These are phyloP conservation scores for Gracilaria gracilis DNA, from an alignment of 23 red algal genomes.

Conservation along the genomic window DNA sequence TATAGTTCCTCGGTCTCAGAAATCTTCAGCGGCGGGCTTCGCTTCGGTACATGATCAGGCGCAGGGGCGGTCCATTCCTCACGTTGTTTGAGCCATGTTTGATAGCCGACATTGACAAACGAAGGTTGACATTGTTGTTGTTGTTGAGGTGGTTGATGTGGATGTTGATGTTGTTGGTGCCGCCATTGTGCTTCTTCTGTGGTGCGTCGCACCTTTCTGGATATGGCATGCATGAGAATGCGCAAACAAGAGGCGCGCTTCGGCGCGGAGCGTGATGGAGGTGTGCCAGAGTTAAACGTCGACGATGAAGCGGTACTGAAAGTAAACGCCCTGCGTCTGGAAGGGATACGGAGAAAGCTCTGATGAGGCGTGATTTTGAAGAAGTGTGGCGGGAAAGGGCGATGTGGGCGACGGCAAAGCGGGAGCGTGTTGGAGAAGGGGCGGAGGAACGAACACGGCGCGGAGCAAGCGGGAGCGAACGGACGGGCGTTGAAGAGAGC, in stretches of 20 bases:
- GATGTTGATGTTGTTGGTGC: background rate
- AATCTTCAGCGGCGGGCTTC: slow-evolving; percentile 22
- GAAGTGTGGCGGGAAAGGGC: background rate
- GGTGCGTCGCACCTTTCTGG: slow-evolving; percentile 18
- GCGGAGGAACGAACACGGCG: no score
- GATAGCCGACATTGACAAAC: slow-evolving; percentile 27
- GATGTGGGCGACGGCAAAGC: no score
- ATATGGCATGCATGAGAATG: slow-evolving; percentile 17
- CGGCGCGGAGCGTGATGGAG: background rate
- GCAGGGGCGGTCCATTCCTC: slow-evolving; percentile 35
- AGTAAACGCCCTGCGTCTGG: background rate
- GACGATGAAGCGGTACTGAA: slow-evolving; percentile 12
- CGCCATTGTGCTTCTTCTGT: background rate
- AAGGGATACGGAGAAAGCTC: background rate
- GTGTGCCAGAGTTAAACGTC: slow-evolving; percentile 24
- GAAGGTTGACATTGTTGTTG: background rate
- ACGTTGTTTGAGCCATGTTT: slow-evolving; percentile 40
- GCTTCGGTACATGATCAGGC: slow-evolving; percentile 6
- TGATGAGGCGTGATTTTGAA: slow-evolving; percentile 37
- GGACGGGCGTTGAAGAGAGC: no score
- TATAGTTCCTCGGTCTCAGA: slow-evolving; percentile 16
- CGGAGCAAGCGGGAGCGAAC: no score
- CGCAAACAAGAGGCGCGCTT: slow-evolving; percentile 22
- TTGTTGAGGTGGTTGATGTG: background rate
- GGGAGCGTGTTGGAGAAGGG: no score